Evolutionary conservation across 371 early-diverging fungal species (phyloP).

Genomic region (Rhizopus sp.): DNA sequence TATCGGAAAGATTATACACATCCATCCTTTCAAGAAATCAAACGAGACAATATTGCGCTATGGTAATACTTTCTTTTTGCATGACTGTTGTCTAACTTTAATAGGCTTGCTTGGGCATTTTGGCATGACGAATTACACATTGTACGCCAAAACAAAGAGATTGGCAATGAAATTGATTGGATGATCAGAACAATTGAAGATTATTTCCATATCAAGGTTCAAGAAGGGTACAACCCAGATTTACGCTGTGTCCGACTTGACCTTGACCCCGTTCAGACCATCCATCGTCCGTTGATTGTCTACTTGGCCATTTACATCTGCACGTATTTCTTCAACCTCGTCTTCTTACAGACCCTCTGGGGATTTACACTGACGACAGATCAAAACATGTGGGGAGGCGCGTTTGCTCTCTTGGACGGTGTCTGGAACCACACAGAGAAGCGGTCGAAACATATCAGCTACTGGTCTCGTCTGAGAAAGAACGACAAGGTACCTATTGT

Average conservation of each 20-base stretch:
- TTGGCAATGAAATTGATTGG: conserved; percentile 49
- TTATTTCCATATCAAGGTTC: conserved; percentile 41
- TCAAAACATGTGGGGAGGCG: conserved; percentile 31
- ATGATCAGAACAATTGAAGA: conserved; percentile 50
- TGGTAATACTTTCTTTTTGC: conserved; percentile 36
- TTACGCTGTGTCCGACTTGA: conserved; percentile 59
- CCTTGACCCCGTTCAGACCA: conserved; percentile 62
- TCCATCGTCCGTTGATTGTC: conserved; percentile 60
- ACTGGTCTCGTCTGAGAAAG: conserved; percentile 30
- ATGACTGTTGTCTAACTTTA: neutral
- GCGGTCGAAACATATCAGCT: conserved; percentile 13
- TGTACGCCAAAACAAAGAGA: conserved; percentile 27
- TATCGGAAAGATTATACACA: conserved; percentile 36
- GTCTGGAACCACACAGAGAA: neutral
- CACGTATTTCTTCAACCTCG: conserved; percentile 29
- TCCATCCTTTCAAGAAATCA: conserved; percentile 46
- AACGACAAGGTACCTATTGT: conserved; percentile 52
- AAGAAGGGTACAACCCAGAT: conserved; percentile 52
- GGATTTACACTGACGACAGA: conserved; percentile 22
- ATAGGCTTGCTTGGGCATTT: conserved; percentile 61
- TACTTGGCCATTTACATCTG: conserved; percentile 46
- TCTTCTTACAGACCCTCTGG: conserved; percentile 26
- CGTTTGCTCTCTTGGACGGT: conserved; percentile 11
- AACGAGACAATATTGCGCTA: conserved; percentile 47
- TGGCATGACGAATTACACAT: conserved; percentile 50